Evolutionary conservation across 164 flowering plant species (phyloP), one percentile per base, ranked within the genome.

Genomic region (Liriodendron chinense): DNA sequence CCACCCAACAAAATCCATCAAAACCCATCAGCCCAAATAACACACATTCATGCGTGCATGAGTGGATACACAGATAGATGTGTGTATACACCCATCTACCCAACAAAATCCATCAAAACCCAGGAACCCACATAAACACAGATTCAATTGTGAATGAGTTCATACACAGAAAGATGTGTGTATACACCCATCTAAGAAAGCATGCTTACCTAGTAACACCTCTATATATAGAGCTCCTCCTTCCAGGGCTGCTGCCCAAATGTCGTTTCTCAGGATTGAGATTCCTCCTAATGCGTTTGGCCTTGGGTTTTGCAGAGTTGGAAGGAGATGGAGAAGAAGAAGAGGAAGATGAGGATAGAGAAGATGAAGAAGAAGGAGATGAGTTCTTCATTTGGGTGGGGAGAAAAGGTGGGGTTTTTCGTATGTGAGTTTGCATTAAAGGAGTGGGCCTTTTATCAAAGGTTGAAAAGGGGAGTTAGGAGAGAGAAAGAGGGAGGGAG

Each of bases 151-250:
- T 53, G 43, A 34, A 34, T 34, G 43, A 34, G n/a, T 34, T 4
- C 43, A 2, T 34, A 34, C 43, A 34, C 43, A 34, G 43, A 34
- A 34, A 34, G 43, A 34, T 34, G 43, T 34, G 5, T 34, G 43
- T 34, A 34, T 34, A 34, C 5, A 34, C 43, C 43, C n/a, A n/a
- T n/a, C n/a, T 34, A 34, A 34, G 43, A 2, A 4, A 34, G 9
- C 59, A 53, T 53, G 9, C 20, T 53, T 63, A 67, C 69, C 69
- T 67, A 20, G 69, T 67, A 28, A 67, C 69, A 67, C 98, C 98
- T 85, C 98, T 89, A 86, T 86, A 94, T 53, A 88, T 82, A 66
- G 98, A 94, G 85, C 96, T 94, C 80, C 98, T 84, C 57, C 83
- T 78, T 50, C 77, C 72, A 12, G 73, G 47, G 62, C 26, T 71